Evolutionary conservation across 208 protist species (phyloP).

Genomic region (Wallacemonas collosoma): DNA sequence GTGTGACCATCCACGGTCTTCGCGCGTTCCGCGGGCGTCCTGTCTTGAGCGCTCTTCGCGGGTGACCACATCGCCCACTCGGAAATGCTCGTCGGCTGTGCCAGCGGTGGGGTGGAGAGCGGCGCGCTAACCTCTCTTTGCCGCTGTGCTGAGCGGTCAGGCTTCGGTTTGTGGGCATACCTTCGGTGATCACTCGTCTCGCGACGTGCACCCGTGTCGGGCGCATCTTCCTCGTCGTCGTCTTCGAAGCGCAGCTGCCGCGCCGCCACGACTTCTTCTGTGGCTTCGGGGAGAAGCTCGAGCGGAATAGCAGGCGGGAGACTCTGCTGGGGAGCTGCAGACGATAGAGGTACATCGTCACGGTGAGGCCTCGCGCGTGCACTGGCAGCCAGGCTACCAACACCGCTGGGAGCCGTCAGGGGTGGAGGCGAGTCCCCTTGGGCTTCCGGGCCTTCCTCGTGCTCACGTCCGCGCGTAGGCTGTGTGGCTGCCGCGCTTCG

Average conservation of each 20-base stretch:
- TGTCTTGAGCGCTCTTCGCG: neutral
- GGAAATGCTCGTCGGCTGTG: neutral
- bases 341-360: neutral
- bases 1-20: neutral
- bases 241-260: constrained; percentile 17
- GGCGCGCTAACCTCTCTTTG: neutral
- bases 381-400: neutral
- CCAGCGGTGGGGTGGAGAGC: neutral
- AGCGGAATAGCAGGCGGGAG: neutral
- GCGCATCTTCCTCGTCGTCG: constrained; percentile 1
- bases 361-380: too few species aligned
- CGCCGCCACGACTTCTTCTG: neutral
- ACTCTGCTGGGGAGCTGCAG: neutral
- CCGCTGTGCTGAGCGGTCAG: too few species aligned
- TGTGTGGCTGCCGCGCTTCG: neutral
- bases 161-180: too few species aligned
- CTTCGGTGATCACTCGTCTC: too few species aligned
- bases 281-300: constrained; percentile 6
- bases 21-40: neutral
- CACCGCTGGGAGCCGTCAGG: neutral
- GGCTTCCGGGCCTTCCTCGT: neutral
- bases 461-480: neutral
- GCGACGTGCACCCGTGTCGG: too few species aligned
- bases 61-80: neutral
- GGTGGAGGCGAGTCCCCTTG: constrained; percentile 7